Evolutionary conservation across 805 yeast species (phyloP).

Genomic region (Yarrowia osloensis): DNA sequence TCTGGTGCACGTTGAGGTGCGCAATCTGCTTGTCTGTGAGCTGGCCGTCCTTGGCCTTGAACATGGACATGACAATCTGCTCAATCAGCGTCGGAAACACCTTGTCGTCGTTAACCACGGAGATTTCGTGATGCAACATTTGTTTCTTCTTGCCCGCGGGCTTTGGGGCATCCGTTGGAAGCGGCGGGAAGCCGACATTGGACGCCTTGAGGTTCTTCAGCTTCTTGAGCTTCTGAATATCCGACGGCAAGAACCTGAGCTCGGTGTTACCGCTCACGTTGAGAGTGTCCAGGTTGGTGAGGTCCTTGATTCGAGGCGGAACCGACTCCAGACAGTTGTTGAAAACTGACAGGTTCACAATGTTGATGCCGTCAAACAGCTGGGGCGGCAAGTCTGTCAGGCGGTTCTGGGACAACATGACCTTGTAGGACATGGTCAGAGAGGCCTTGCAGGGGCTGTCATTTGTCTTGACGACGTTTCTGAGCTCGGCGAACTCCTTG

Average conservation of each 20-base stretch:
- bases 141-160: neutral
- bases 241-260: slow-evolving; percentile 43
- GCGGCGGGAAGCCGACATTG: slow-evolving; percentile 43
- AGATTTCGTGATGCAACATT: slow-evolving; percentile 16
- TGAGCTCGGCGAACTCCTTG: slow-evolving; percentile 42
- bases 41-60: neutral
- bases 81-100: slow-evolving; percentile 31
- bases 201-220: slow-evolving; percentile 41
- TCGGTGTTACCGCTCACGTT: slow-evolving; percentile 43
- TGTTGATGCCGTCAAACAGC: slow-evolving; percentile 41
- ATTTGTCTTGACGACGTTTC: slow-evolving; percentile 37
- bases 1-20: neutral
- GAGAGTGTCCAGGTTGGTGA: slow-evolving; percentile 42
- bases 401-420: slow-evolving; percentile 41
- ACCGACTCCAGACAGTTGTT: slow-evolving; percentile 41
- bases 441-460: slow-evolving; percentile 32
- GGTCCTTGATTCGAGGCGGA: slow-evolving; percentile 42
- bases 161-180: slow-evolving; percentile 33
- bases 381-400: slow-evolving; percentile 38
- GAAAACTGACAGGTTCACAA: slow-evolving; percentile 44
- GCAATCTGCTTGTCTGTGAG: slow-evolving; percentile 30
- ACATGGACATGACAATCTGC: neutral
- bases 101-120: slow-evolving; percentile 36
- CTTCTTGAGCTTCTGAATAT: slow-evolving; percentile 39
- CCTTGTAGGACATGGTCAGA: slow-evolving; percentile 37